A percentile compares a stretch with the other conserved stretches of the same genome.
Conservation (phyloP, 2,329 filamentous ascomycete species). For the Penicillium sp. region DNA sequence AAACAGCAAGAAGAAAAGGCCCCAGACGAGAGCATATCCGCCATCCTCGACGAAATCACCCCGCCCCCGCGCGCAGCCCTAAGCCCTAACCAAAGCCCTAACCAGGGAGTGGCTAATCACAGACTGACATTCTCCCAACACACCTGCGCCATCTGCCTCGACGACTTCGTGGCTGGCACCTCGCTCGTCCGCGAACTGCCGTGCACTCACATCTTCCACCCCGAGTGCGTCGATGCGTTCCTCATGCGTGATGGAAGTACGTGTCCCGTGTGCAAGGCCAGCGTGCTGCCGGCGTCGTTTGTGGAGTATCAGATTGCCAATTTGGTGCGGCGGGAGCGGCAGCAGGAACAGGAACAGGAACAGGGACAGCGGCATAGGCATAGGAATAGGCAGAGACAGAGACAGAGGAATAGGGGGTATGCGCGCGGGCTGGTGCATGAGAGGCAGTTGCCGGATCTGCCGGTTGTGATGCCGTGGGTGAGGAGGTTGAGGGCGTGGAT, state of each 20-base stretch:
- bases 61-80: background rate
- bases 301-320: conserved; percentile 70
- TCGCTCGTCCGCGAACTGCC: conserved; percentile 79
- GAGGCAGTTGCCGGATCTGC: background rate
- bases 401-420: too few relatives aligned
- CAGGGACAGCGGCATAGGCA: background rate
- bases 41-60: conserved; percentile 11
- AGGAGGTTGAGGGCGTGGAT: background rate
- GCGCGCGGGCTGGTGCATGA: background rate
- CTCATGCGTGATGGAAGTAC: conserved; percentile 74
- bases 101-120: conserved; percentile 14
- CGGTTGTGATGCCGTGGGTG: background rate
- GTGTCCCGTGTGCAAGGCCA: conserved; percentile 86
- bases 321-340: conserved; percentile 78
- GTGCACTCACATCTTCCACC: conserved; percentile 91
- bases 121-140: conserved; percentile 62
- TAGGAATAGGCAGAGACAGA: too few relatives aligned
- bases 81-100: background rate
- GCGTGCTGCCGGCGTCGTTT: conserved; percentile 66
- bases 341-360: conserved; percentile 52
- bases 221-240: conserved; percentile 85
- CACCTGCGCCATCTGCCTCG: conserved; percentile 84
- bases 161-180: conserved; percentile 66
- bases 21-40: conserved; percentile 8
- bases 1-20: background rate